phyloP scores from a whole-genome alignment of 2,329 filamentous ascomycete genomes.

The Myriosclerotinia duriaeana region DNA sequence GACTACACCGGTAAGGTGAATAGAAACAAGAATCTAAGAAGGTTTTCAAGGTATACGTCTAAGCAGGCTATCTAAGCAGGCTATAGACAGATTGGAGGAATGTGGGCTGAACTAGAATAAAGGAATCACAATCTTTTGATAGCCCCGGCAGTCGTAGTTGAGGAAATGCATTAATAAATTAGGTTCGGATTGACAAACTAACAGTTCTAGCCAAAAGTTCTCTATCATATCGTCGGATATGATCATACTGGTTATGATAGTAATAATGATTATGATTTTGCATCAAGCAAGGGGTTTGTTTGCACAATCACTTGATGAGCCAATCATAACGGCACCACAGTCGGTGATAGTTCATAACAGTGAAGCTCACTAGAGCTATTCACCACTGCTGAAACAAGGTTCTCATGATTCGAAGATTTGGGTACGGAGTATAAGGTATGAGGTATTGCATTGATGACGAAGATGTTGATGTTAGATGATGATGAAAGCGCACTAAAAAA shows the following conservation, averaged over 20 bases:
- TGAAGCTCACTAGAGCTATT: constrained; percentile 1
- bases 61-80: background rate
- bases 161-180: background rate
- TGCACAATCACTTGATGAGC: background rate
- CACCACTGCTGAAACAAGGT: background rate
- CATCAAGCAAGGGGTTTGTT: background rate
- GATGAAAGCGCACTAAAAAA: background rate
- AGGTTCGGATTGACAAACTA: background rate
- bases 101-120: constrained; percentile 3
- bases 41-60: background rate
- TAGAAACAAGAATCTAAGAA: background rate
- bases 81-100: background rate
- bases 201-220: background rate
- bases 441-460: background rate
- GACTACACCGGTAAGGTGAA: background rate
- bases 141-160: background rate
- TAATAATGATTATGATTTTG: background rate
- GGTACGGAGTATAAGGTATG: background rate
- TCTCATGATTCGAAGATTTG: background rate
- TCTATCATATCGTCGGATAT: background rate
- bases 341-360: background rate
- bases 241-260: background rate
- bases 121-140: background rate
- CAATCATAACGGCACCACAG: background rate
- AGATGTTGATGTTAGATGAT: background rate